Conservation (phyloP, 1,139 yeast genomes). For the Pneumocystis jirovecii region DNA sequence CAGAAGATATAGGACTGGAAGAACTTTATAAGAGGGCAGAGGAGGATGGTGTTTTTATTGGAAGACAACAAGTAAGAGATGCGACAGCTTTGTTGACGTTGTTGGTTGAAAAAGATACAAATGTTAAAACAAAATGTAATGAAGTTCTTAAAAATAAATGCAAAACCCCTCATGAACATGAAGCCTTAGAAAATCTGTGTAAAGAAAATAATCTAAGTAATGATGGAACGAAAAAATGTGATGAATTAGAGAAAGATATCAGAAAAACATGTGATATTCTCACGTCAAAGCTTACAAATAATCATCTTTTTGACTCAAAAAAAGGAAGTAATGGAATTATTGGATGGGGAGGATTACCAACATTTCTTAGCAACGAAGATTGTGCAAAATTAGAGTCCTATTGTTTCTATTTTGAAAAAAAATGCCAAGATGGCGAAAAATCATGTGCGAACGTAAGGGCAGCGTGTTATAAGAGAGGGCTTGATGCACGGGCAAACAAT, state of each 20-base stretch:
- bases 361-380: not conserved
- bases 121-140: no score
- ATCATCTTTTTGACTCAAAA: not conserved
- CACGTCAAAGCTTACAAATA: not conserved
- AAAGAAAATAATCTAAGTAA: no score
- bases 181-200: no score
- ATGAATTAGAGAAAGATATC: no score
- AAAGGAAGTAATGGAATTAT: not conserved
- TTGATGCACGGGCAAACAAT: no score
- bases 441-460: not conserved
- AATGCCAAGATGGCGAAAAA: not conserved
- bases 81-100: not conserved
- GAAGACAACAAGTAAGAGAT: not conserved
- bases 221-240: no score
- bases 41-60: not conserved
- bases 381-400: not conserved
- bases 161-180: no score
- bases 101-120: not conserved
- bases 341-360: not conserved
- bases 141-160: no score
- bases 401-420: not conserved
- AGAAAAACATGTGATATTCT: not conserved
- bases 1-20: not conserved
- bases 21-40: not conserved
- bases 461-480: not conserved